Evolutionary conservation across 2,329 filamentous ascomycete species (phyloP).

Genomic region (Torrubiella hemipterigena): DNA sequence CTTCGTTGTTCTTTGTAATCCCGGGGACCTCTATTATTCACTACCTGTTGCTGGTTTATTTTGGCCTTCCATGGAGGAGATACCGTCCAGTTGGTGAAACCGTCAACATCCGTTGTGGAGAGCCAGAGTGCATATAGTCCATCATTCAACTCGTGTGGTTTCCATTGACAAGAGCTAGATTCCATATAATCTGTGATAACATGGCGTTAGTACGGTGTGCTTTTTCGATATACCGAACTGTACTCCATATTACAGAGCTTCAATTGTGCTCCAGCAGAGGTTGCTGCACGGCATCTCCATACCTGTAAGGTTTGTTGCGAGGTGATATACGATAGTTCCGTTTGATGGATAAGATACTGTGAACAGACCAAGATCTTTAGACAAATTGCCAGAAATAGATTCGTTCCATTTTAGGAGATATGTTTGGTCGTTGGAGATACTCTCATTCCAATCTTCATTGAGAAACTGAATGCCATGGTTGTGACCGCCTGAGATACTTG

Average conservation of each 20-base stretch:
- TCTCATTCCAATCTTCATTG: conserved; percentile 21
- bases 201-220: conserved; percentile 1
- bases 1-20: neutral
- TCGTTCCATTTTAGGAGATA: conserved; percentile 19
- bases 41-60: conserved; percentile 12
- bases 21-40: neutral
- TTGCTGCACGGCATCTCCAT: conserved; percentile 7
- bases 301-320: conserved; percentile 18
- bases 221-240: neutral
- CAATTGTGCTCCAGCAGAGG: neutral
- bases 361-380: conserved; percentile 16
- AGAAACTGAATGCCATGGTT: conserved; percentile 17
- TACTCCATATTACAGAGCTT: neutral
- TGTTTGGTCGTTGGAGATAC: conserved; percentile 16
- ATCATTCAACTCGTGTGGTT: conserved; percentile 13
- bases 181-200: conserved; percentile 13
- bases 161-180: conserved; percentile 15
- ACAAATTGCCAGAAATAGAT: conserved; percentile 10
- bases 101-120: conserved; percentile 10
- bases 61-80: conserved; percentile 20
- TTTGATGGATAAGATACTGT: conserved; percentile 17
- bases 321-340: conserved; percentile 16
- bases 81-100: conserved; percentile 15
- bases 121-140: conserved; percentile 18
- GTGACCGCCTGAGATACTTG: conserved; percentile 7